phyloP scores from a whole-genome alignment of 2,329 filamentous ascomycete genomes.

The Plectosphaerella plurivora region DNA sequence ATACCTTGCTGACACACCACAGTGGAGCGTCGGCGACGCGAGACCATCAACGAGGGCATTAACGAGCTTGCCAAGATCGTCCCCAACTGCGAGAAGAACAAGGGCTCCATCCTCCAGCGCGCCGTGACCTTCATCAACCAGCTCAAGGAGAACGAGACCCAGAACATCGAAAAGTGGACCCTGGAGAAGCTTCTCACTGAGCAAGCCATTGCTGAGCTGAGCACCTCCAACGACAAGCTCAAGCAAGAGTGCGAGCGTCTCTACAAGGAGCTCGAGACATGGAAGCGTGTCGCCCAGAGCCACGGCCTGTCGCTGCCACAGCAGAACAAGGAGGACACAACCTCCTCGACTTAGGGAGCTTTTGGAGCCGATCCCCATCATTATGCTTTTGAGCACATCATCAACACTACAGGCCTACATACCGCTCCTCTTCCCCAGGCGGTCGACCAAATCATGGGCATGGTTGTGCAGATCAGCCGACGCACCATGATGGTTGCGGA shows the following conservation, averaged over 20 bases:
- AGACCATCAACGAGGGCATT: constrained; percentile 98
- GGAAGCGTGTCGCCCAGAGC: constrained; percentile 66
- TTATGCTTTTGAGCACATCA: background rate
- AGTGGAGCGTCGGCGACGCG: constrained; percentile 94
- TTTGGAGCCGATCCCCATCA: background rate
- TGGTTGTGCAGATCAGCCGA: no score
- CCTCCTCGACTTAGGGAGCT: constrained; percentile 9
- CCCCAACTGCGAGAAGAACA: constrained; percentile 97
- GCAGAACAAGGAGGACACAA: constrained; percentile 16
- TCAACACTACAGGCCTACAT: background rate
- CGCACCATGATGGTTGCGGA: no score
- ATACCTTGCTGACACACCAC: constrained; percentile 16
- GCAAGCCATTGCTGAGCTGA: constrained; percentile 84
- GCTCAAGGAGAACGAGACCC: constrained; percentile 87
- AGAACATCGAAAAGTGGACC: constrained; percentile 93
- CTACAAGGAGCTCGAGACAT: constrained; percentile 73
- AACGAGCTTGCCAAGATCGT: constrained; percentile 98
- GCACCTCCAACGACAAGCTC: constrained; percentile 79
- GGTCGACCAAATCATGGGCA: background rate
- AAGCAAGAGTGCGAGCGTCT: constrained; percentile 75
- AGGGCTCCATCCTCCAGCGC: constrained; percentile 90
- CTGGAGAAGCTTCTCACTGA: constrained; percentile 86
- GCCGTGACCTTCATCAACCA: constrained; percentile 93
- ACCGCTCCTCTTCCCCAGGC: no score
- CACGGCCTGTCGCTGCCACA: constrained; percentile 46